Percentiles rank a stretch among this genome's conserved stretches.
Evolutionary conservation across 768 basidiomycete species (phyloP).

Genomic region (Kwoniella botswanensis): DNA sequence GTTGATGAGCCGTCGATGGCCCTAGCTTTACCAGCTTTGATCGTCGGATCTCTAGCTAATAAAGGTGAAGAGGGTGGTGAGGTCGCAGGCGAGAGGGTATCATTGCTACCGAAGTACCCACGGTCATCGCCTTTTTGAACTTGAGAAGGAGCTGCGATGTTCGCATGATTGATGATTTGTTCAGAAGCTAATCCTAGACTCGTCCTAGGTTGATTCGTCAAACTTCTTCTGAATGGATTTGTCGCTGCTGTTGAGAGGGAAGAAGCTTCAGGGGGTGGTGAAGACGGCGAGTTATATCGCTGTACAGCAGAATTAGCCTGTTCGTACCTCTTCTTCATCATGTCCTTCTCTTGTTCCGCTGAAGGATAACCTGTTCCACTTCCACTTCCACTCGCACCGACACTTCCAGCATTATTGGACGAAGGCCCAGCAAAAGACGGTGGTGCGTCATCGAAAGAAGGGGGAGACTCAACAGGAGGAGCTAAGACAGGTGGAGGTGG

Average conservation of each 20-base stretch:
- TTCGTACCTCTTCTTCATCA: slow-evolving; percentile 49
- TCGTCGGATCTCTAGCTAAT: slow-evolving; percentile 20
- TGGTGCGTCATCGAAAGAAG: neutral
- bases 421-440: neutral
- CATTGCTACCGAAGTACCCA: slow-evolving; percentile 1
- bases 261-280: neutral
- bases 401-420: neutral
- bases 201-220: slow-evolving; percentile 9
- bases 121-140: slow-evolving; percentile 1
- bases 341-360: slow-evolving; percentile 53
- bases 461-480: slow-evolving; percentile 2
- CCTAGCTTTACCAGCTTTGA: slow-evolving; percentile 27
- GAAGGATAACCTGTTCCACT: neutral
- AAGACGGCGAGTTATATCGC: slow-evolving; percentile 2
- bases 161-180: neutral
- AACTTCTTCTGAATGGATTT: neutral
- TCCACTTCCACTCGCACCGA: neutral
- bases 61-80: slow-evolving; percentile 22
- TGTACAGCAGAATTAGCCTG: slow-evolving; percentile 34
- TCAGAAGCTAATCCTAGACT: slow-evolving; percentile 12
- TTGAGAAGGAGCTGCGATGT: slow-evolving; percentile 1
- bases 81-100: neutral
- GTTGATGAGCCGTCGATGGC: neutral
- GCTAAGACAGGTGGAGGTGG: slow-evolving; percentile 1
- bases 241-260: too few relatives aligned